Conservation (phyloP, 306 rosid species). For the Echinosophora koreensis region DNA sequence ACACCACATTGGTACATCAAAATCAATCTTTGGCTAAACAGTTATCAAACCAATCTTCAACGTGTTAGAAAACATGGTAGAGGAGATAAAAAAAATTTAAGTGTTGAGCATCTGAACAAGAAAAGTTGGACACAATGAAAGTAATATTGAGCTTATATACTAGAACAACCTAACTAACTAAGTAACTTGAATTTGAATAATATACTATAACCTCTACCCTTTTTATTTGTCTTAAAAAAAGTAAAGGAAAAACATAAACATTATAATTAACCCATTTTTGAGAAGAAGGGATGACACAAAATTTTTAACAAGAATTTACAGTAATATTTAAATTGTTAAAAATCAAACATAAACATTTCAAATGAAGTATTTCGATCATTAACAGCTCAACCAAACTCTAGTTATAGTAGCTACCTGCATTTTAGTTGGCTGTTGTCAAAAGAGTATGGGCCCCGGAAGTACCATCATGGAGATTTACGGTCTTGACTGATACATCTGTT, state of each 20-base stretch:
- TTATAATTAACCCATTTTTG: conserved; percentile 2
- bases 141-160: no score
- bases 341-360: background rate
- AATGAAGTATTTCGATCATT: background rate
- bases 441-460: conserved; percentile 13
- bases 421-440: conserved; percentile 29
- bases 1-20: no score
- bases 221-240: background rate
- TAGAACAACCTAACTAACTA: no score
- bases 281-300: background rate
- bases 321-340: background rate
- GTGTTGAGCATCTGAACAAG: no score
- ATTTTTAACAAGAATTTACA: conserved; percentile 4
- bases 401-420: background rate
- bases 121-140: no score
- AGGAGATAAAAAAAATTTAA: no score
- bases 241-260: background rate
- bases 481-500: conserved; percentile 30
- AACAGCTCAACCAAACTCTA: conserved; percentile 3
- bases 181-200: background rate
- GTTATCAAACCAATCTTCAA: no score
- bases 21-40: no score
- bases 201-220: background rate
- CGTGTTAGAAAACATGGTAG: no score
- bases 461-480: conserved; percentile 24